phyloP scores from a whole-genome alignment of 108 stramenopile genomes.

The Cylindrotheca fusiformis region DNA sequence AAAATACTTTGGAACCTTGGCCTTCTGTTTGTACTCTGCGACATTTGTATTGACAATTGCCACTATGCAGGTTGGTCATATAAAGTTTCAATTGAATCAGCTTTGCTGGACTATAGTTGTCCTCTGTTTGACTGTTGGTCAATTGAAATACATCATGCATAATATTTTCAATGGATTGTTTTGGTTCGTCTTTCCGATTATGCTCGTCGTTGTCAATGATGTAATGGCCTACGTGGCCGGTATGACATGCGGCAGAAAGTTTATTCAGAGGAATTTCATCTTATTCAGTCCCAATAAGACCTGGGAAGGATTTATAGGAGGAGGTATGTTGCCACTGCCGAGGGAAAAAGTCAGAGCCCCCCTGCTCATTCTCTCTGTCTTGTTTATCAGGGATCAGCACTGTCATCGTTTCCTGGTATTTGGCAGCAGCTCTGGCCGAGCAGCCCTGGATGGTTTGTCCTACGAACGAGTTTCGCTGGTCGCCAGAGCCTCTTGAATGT shows the following conservation, averaged over 20 bases:
- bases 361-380: not conserved
- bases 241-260: conserved; percentile 90
- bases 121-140: conserved; percentile 88
- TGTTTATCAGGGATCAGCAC: conserved; percentile 72
- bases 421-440: conserved; percentile 76
- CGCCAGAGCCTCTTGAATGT: conserved; percentile 75
- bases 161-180: conserved; percentile 97
- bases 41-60: conserved; percentile 92
- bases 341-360: not conserved
- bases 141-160: conserved; percentile 93
- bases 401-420: conserved; percentile 84
- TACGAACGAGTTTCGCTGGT: conserved; percentile 69
- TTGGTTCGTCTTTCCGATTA: conserved; percentile 95
- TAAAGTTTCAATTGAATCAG: conserved; percentile 96
- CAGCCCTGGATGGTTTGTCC: conserved; percentile 92
- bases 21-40: conserved; percentile 79
- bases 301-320: conserved; percentile 83
- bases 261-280: conserved; percentile 88
- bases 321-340: not conserved
- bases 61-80: conserved; percentile 88
- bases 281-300: conserved; percentile 94
- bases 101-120: conserved; percentile 96
- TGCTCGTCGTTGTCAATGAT: conserved; percentile 95
- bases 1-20: conserved; percentile 56
- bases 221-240: conserved; percentile 95